A percentile compares a stretch with the other conserved stretches of the same genome.
Evolutionary conservation across 2,329 filamentous ascomycete genomes (phyloP).

Genomic region (Fusarium falciforme): DNA sequence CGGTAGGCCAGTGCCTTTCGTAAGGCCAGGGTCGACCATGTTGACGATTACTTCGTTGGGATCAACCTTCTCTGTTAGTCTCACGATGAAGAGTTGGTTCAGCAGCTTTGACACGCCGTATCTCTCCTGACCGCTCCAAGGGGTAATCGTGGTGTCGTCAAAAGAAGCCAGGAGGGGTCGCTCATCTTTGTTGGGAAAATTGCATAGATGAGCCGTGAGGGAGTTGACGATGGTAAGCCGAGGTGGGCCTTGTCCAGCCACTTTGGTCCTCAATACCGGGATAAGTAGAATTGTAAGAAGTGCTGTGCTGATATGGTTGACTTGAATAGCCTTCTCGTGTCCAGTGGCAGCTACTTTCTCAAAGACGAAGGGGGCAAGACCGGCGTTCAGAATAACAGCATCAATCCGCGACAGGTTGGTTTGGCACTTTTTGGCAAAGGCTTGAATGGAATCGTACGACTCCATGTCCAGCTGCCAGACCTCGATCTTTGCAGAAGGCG

Average conservation of each 20-base stretch:
- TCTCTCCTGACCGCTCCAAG: constrained; percentile 37
- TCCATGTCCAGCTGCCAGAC: constrained; percentile 42
- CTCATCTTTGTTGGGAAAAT: constrained; percentile 41
- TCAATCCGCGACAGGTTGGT: constrained; percentile 32
- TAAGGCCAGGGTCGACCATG: constrained; percentile 49
- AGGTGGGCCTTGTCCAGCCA: constrained; percentile 4
- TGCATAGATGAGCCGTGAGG: constrained; percentile 38
- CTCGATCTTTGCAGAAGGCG: constrained; percentile 31
- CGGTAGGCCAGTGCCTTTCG: constrained; percentile 40
- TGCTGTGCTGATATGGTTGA: constrained; percentile 48
- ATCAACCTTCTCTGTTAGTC: constrained; percentile 51
- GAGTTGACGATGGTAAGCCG: constrained; percentile 48
- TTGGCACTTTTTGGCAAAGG: constrained; percentile 29
- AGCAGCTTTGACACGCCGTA: constrained; percentile 49
- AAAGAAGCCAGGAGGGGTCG: constrained; percentile 46
- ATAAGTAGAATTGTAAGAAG: constrained; percentile 46
- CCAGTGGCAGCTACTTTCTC: constrained; percentile 29
- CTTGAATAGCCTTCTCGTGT: constrained; percentile 48
- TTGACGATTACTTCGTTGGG: constrained; percentile 51
- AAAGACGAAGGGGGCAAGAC: constrained; percentile 36
- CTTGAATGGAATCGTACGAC: constrained; percentile 39
- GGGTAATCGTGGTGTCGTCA: constrained; percentile 34
- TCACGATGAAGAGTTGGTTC: constrained; percentile 50
- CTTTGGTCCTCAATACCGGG: constrained; percentile 31
- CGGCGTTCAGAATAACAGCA: constrained; percentile 51